Conservation (phyloP, 140 eudicot species). For the Senecio squalidus region DNA sequence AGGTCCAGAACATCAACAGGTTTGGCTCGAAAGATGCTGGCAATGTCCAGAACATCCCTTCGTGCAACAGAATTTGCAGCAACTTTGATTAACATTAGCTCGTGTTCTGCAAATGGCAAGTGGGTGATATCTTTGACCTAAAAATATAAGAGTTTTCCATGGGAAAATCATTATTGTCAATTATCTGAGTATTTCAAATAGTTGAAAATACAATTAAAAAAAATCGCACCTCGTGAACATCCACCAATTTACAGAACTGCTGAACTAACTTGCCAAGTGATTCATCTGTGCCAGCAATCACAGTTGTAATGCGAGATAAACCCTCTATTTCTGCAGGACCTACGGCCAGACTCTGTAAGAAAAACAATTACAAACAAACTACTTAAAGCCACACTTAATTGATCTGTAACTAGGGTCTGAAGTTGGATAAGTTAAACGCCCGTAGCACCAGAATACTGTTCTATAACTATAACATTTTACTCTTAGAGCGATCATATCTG, state of each 20-base stretch:
- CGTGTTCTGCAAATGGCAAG: constrained; percentile 82
- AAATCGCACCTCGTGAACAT: constrained; percentile 68
- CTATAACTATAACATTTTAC: background rate
- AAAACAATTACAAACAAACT: constrained; percentile 11
- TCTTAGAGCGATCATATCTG: background rate
- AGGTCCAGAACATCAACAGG: constrained; percentile 92
- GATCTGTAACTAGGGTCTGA: background rate
- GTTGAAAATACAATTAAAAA: constrained; percentile 27
- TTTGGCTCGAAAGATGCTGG: constrained; percentile 78
- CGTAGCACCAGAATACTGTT: background rate
- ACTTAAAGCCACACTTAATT: background rate
- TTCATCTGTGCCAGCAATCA: constrained; percentile 80
- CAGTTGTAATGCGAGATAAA: constrained; percentile 83
- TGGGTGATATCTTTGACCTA: constrained; percentile 80
- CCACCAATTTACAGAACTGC: constrained; percentile 71
- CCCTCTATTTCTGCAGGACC: constrained; percentile 84
- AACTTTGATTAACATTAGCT: constrained; percentile 76
- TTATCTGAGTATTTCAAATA: background rate
- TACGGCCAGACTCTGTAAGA: constrained; percentile 79
- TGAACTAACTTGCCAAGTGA: constrained; percentile 66
- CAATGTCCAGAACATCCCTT: constrained; percentile 84
- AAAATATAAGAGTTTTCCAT: constrained; percentile 14
- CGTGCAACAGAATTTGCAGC: constrained; percentile 69
- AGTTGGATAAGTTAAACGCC: background rate
- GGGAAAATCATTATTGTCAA: background rate